Percentiles rank a stretch among this genome's conserved stretches.
Evolutionary conservation across 352 stramenopile species (phyloP).

Genomic region (Globisporangium alternatum): DNA sequence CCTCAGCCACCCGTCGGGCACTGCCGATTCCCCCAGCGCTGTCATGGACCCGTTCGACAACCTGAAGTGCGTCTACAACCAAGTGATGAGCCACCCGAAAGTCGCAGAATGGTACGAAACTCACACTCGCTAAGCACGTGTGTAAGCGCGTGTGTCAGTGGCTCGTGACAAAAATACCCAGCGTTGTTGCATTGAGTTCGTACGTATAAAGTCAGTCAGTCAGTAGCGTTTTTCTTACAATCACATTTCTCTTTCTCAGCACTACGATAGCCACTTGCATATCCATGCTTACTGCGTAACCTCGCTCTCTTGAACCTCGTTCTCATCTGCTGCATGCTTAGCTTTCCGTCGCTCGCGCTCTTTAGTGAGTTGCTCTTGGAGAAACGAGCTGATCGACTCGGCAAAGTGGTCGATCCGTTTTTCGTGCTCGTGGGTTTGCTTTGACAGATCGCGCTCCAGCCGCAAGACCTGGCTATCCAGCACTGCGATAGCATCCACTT

Average conservation of each 20-base stretch:
- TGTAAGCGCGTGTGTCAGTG: too few relatives aligned
- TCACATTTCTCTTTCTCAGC: not conserved
- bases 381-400: constrained; percentile 45
- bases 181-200: too few relatives aligned
- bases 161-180: not conserved
- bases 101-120: constrained; percentile 43
- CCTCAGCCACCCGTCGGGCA: constrained; percentile 27
- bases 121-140: constrained; percentile 2
- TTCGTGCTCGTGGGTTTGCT: constrained; percentile 50
- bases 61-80: constrained; percentile 30
- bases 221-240: not conserved
- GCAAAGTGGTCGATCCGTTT: constrained; percentile 51
- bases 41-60: constrained; percentile 29
- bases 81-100: constrained; percentile 34
- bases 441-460: constrained; percentile 38
- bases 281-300: not conserved
- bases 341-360: constrained; percentile 43
- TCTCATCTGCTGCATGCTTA: not conserved
- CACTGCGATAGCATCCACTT: constrained; percentile 22
- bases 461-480: constrained; percentile 42
- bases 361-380: constrained; percentile 52
- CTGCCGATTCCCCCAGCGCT: constrained; percentile 23
- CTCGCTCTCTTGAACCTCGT: not conserved
- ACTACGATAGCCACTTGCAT: not conserved
- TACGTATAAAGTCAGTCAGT: not conserved